phyloP scores from a whole-genome alignment of 345 rosid species.

The Murraya paniculata region DNA sequence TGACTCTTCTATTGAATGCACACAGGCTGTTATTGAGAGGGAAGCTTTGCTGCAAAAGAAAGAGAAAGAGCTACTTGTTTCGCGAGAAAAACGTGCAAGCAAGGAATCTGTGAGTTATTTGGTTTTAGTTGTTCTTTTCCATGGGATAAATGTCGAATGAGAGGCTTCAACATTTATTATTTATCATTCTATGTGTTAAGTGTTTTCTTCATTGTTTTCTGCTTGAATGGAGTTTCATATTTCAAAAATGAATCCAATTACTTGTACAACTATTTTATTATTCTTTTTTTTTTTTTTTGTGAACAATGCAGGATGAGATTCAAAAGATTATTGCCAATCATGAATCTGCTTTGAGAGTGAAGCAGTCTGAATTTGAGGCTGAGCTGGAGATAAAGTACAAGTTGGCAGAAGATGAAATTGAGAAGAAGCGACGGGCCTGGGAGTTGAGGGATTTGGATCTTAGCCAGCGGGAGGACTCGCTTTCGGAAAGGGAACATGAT shows the following conservation, averaged over 20 bases:
- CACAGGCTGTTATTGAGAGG: slow-evolving; percentile 54
- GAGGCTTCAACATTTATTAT: not conserved
- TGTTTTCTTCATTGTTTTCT: not conserved
- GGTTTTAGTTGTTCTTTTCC: not conserved
- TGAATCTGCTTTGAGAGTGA: slow-evolving; percentile 53
- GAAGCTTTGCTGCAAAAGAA: slow-evolving; percentile 59
- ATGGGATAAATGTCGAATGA: not conserved
- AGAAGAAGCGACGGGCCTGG: slow-evolving; percentile 83
- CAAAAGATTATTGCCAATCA: slow-evolving; percentile 61
- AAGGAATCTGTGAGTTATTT: slow-evolving; percentile 72
- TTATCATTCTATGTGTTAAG: not conserved
- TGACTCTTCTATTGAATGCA: slow-evolving; percentile 9
- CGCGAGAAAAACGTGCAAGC: slow-evolving; percentile 65
- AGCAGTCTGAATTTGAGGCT: slow-evolving; percentile 72
- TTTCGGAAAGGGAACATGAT: slow-evolving; percentile 77
- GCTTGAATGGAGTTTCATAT: not conserved
- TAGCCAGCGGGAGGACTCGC: slow-evolving; percentile 57
- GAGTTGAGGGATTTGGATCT: slow-evolving; percentile 89
- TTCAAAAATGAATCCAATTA: not conserved
- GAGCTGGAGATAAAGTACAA: slow-evolving; percentile 64
- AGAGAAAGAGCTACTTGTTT: slow-evolving; percentile 72
- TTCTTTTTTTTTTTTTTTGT: not conserved
- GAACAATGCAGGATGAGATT: slow-evolving; percentile 53
- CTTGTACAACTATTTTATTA: not conserved
- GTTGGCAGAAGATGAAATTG: slow-evolving; percentile 79